A percentile compares a stretch with the other conserved stretches of the same genome.
Conservation (phyloP, 2,329 filamentous ascomycete genomes). For the Trichoderma sp. region DNA sequence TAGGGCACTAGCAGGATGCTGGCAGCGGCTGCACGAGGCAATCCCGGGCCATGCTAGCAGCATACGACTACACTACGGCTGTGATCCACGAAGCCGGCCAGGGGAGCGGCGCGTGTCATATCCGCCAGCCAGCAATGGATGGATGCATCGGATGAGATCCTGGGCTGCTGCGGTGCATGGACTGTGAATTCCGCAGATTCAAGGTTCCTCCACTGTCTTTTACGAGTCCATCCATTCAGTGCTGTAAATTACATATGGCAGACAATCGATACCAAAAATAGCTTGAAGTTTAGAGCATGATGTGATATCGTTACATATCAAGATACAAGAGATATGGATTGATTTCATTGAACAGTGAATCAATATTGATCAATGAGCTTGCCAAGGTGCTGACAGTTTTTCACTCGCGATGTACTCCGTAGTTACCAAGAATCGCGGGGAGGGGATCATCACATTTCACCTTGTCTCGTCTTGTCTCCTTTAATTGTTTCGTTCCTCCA, state of each 20-base stretch:
- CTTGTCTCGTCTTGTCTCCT: background rate
- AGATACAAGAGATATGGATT: background rate
- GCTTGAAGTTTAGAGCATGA: background rate
- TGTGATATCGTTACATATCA: background rate
- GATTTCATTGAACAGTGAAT: background rate
- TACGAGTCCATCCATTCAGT: background rate
- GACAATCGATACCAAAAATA: background rate
- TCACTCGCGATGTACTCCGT: too few species aligned
- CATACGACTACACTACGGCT: background rate
- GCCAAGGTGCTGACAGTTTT: background rate
- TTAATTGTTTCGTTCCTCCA: background rate
- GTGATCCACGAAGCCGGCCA: constrained; percentile 11
- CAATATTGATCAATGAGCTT: background rate
- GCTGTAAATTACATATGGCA: background rate
- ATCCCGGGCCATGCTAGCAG: background rate
- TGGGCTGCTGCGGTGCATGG: background rate
- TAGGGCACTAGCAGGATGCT: background rate
- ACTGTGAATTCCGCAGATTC: background rate
- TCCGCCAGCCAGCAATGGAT: background rate
- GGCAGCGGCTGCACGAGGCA: background rate
- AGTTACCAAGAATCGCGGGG: background rate
- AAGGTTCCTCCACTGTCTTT: background rate
- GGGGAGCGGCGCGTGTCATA: background rate
- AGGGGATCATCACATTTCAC: too few species aligned
- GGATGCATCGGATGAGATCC: background rate